Conservation (phyloP, 2,329 filamentous ascomycete genomes). For the Kalmusia sp. region DNA sequence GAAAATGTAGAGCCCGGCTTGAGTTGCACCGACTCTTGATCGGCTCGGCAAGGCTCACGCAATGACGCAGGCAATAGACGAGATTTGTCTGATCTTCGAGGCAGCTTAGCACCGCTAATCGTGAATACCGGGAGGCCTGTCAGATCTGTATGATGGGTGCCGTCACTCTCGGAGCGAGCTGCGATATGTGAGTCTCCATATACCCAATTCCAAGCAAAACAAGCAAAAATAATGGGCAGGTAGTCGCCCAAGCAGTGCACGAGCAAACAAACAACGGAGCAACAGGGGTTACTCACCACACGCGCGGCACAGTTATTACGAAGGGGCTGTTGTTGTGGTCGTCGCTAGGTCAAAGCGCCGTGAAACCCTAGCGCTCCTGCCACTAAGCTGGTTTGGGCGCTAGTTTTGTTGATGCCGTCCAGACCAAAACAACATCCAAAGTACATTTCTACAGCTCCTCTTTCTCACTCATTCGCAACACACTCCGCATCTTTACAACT, state of each 20-base stretch:
- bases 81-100: neutral
- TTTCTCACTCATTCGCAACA: constrained; percentile 33
- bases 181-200: neutral
- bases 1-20: neutral
- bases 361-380: constrained; percentile 29
- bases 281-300: constrained; percentile 26
- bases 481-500: constrained; percentile 45
- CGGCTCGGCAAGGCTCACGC: too few species aligned
- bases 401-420: constrained; percentile 22
- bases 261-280: constrained; percentile 21
- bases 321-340: constrained; percentile 31
- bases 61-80: neutral
- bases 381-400: constrained; percentile 17
- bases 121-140: neutral
- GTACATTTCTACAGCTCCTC: constrained; percentile 32
- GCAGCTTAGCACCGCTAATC: constrained; percentile 3
- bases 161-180: constrained; percentile 6
- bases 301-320: constrained; percentile 18
- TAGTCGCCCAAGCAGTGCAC: constrained; percentile 1
- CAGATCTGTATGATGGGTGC: neutral
- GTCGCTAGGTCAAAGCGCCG: constrained; percentile 25
- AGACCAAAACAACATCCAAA: constrained; percentile 34
- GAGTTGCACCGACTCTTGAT: too few species aligned
- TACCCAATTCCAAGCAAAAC: too few species aligned
- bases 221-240: neutral